Evolutionary conservation across 805 yeast species (phyloP).

Genomic region (Yarrowia sp.): DNA sequence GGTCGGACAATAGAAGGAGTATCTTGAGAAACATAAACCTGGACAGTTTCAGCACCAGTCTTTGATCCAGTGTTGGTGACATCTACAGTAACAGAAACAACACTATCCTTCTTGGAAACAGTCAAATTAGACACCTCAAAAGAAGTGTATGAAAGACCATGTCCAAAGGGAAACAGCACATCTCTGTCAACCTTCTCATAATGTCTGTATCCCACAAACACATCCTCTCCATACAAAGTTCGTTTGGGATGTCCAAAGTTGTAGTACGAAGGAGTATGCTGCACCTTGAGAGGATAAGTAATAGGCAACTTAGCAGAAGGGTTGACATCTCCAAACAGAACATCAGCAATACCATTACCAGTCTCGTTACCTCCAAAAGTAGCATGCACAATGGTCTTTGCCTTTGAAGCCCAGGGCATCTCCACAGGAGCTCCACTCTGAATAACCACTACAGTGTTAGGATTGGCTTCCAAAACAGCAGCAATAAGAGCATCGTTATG

Average conservation of each 20-base stretch:
- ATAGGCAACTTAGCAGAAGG: conserved; percentile 61
- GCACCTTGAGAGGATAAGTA: conserved; percentile 51
- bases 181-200: conserved; percentile 52
- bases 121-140: conserved; percentile 46
- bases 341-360: conserved; percentile 61
- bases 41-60: conserved; percentile 1
- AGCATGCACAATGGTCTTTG: conserved; percentile 49
- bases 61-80: conserved; percentile 1
- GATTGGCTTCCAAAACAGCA: conserved; percentile 48
- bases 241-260: conserved; percentile 42
- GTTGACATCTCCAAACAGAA: conserved; percentile 56
- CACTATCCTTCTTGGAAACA: conserved; percentile 33
- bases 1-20: conserved; percentile 5
- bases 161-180: conserved; percentile 60
- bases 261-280: conserved; percentile 58
- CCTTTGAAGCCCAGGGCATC: conserved; percentile 51
- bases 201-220: conserved; percentile 61
- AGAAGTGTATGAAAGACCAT: conserved; percentile 58
- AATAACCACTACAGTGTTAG: conserved; percentile 52
- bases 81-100: not conserved
- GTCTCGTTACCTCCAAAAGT: conserved; percentile 59
- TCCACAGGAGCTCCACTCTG: conserved; percentile 64
- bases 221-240: conserved; percentile 62
- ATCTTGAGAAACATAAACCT: conserved; percentile 6
- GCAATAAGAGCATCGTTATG: conserved; percentile 47